Conservation (phyloP, 2,329 filamentous ascomycete genomes). For the Exophiala xenobiotica region DNA sequence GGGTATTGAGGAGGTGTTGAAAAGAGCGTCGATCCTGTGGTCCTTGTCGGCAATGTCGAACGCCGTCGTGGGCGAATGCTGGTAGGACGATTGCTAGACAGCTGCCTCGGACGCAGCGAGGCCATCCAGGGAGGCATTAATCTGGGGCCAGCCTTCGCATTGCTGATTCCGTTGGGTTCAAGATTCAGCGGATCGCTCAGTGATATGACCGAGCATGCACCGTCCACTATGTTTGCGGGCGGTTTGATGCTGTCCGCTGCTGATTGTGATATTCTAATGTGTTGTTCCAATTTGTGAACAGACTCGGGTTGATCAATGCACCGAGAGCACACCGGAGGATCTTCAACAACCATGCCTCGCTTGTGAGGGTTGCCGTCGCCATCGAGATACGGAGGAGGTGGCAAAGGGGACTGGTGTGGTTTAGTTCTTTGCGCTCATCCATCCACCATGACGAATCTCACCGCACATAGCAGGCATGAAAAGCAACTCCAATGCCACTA, state of each 20-base stretch:
- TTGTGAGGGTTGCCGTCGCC: constrained; percentile 19
- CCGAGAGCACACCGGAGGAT: constrained; percentile 25
- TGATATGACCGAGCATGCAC: constrained; percentile 10
- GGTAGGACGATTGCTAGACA: not conserved
- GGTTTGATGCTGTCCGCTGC: not conserved
- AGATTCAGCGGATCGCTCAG: constrained; percentile 15
- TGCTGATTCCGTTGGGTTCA: constrained; percentile 5
- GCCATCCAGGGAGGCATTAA: constrained; percentile 23
- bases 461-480: constrained; percentile 32
- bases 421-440: not conserved
- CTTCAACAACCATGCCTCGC: constrained; percentile 21
- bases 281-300: constrained; percentile 26
- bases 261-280: constrained; percentile 12
- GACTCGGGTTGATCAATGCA: constrained; percentile 23
- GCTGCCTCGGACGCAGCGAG: constrained; percentile 17
- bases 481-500: constrained; percentile 36
- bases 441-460: constrained; percentile 6
- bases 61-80: not conserved
- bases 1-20: constrained; percentile 14
- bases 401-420: constrained; percentile 21
- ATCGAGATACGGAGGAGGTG: constrained; percentile 24
- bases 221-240: constrained; percentile 6
- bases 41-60: constrained; percentile 1
- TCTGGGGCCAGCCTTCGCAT: not conserved
- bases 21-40: constrained; percentile 5